A percentile compares a stretch with the other conserved stretches of the same genome.
These are phyloP conservation scores for Dioscorea zingiberensis DNA, from an alignment of 106 monocot species.

Conservation along the genomic window DNA sequence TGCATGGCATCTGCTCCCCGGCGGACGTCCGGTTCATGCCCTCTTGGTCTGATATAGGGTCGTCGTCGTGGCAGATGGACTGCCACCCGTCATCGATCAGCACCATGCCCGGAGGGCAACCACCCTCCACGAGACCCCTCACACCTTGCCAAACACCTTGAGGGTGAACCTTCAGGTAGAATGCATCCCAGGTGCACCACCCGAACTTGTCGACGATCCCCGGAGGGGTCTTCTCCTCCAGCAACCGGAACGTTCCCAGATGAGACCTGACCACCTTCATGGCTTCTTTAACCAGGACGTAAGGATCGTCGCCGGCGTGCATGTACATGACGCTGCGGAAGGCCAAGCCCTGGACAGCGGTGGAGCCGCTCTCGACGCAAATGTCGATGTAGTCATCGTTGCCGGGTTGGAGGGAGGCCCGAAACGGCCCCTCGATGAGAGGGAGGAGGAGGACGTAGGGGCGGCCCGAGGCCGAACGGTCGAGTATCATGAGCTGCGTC, in stretches of 20 bases:
- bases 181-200: slow-evolving; percentile 98
- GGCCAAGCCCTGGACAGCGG: slow-evolving; percentile 12
- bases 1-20: slow-evolving; percentile 93
- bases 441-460: slow-evolving; percentile 77
- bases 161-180: slow-evolving; percentile 78
- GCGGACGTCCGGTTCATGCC: slow-evolving; percentile 84
- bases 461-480: slow-evolving; percentile 26
- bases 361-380: slow-evolving; percentile 80
- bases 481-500: slow-evolving; percentile 76
- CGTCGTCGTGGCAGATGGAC: slow-evolving; percentile 75
- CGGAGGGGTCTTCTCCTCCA: slow-evolving; percentile 70
- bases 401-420: slow-evolving; percentile 67
- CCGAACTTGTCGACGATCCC: slow-evolving; percentile 76
- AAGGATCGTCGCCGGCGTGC: slow-evolving; percentile 62
- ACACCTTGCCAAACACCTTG: slow-evolving; percentile 66
- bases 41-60: slow-evolving; percentile 23
- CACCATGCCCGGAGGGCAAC: slow-evolving; percentile 77
- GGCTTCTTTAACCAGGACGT: slow-evolving; percentile 40
- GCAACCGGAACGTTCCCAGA: slow-evolving; percentile 45
- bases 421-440: slow-evolving; percentile 65
- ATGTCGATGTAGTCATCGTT: slow-evolving; percentile 51
- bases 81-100: slow-evolving; percentile 96
- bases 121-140: slow-evolving; percentile 48
- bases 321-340: slow-evolving; percentile 46
- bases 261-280: slow-evolving; percentile 39